phyloP scores from a whole-genome alignment of 257 asterid genomes.

The Gentiana straminea region DNA sequence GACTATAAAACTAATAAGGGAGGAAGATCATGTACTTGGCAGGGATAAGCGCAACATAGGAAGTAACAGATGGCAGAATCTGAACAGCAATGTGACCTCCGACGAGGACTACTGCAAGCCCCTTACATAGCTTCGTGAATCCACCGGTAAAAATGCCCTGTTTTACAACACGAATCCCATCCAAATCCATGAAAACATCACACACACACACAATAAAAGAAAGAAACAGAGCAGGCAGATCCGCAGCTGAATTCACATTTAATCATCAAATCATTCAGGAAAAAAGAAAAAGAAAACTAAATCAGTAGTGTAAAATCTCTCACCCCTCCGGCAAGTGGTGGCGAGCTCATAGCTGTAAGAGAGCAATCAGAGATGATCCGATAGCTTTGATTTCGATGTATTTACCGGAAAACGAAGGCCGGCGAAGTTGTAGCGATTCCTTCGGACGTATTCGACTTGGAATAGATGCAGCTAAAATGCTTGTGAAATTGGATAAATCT shows the following conservation, averaged over 20 bases:
- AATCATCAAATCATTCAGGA: background rate
- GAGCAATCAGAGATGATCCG: too few relatives aligned
- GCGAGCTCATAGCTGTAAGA: constrained; percentile 30
- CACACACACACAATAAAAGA: too few relatives aligned
- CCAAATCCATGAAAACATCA: background rate
- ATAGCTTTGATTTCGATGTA: too few relatives aligned
- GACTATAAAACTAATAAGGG: background rate
- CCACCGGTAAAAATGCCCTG: constrained; percentile 43
- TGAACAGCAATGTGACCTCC: constrained; percentile 76
- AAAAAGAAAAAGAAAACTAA: background rate
- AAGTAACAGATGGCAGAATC: constrained; percentile 58
- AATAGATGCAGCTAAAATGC: too few relatives aligned
- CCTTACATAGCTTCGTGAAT: constrained; percentile 83
- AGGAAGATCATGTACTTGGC: constrained; percentile 47
- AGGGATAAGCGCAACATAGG: constrained; percentile 89
- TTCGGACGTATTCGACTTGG: too few relatives aligned
- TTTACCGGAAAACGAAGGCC: too few relatives aligned
- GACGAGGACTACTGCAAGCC: constrained; percentile 66
- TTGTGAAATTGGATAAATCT: too few relatives aligned
- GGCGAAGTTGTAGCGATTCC: too few relatives aligned
- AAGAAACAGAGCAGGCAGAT: background rate
- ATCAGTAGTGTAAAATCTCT: background rate
- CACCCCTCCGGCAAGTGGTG: constrained; percentile 32
- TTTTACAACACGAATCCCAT: background rate
- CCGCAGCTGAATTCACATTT: constrained; percentile 1